These are phyloP conservation scores for Agastache rugosa DNA, from an alignment of 257 asterid genomes.

Conservation along the genomic window DNA sequence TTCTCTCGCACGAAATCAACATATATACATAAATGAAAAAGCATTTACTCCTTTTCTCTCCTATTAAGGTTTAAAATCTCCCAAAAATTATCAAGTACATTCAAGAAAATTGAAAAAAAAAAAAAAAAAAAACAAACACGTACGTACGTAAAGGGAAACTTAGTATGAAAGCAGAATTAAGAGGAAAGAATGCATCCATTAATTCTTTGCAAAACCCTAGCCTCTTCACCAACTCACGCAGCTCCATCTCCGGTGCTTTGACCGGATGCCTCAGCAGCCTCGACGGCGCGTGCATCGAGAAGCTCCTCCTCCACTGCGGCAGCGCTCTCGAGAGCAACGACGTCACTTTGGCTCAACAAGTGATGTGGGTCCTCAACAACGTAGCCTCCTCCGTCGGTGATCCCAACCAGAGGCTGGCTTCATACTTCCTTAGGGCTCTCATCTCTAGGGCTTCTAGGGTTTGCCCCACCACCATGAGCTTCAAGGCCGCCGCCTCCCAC, in stretches of 20 bases:
- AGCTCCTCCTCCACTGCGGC: conserved; percentile 75
- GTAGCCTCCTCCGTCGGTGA: conserved; percentile 78
- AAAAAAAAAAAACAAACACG: neutral
- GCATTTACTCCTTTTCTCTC: neutral
- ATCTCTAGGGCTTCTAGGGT: conserved; percentile 65
- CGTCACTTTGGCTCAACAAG: conserved; percentile 83
- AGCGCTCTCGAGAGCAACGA: conserved; percentile 71
- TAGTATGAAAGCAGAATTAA: conserved; percentile 59
- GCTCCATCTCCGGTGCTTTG: conserved; percentile 53
- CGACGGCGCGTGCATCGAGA: conserved; percentile 83
- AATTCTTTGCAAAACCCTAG: conserved; percentile 50
- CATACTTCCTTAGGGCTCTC: conserved; percentile 67
- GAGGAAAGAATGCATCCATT: conserved; percentile 44
- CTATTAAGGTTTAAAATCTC: neutral
- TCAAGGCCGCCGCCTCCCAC: conserved; percentile 28
- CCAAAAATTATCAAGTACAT: neutral
- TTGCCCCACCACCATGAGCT: conserved; percentile 52
- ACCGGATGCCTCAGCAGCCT: conserved; percentile 60
- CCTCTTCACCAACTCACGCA: conserved; percentile 45
- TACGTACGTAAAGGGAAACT: neutral
- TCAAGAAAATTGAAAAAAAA: neutral
- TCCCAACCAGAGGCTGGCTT: conserved; percentile 76
- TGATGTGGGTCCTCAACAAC: conserved; percentile 92
- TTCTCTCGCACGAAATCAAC: neutral
- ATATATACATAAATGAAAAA: conserved; percentile 1